Base-by-base conservation (phyloP, 495 filamentous ascomycete genomes). In the Podospora fimiseda region DNA sequence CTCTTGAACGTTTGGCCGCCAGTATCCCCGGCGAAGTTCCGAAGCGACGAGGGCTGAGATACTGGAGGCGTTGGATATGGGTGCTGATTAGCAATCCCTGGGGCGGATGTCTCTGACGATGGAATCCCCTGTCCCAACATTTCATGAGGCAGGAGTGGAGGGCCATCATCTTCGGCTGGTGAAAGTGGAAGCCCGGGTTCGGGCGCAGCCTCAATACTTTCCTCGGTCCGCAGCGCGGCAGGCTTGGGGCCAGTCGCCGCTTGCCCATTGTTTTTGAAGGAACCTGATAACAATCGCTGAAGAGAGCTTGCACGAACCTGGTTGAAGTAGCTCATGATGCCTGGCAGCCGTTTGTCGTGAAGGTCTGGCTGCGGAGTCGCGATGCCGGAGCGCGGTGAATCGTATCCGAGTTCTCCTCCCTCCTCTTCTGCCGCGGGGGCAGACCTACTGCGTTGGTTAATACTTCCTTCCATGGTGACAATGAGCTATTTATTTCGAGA, bases 291-390 rank as follows among this genome's bases (percentile, higher is more conserved):
- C 59, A 57, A 63, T 60, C 65, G 61, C 53, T 63, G 63, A 69
- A 70, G 60, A 74, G 72, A 72, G 66, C 68, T 74, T 73, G 69
- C 78, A 95, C 90, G 80, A 92, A 96, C 91, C 90, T 96, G 91
- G 74, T 86, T 87, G 80, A 93, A 95, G 78, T 89, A 95, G 76
- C 84, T 90, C 78, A 89, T 83, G 69, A 95, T 89, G 62, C 88
- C 87, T 42, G 91, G 91, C 63, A 91, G 75, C 66, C 90, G 86
- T 69, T 93, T 95, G 72, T 96, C 91, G 40, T 83, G 82, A 46
- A 80, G 85, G 71, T 96, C 89, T 36, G 90, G 91, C 58, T 88
- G 87, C 36, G 91, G 91, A 37, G 91, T 96, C 40, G 86, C 82
- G 60, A 91, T 78, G 58, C 89, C 90, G 51, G 87, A 88, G 46